Conservation (phyloP, 2,329 filamentous ascomycete genomes). For the Colletotrichum tropicicola region DNA sequence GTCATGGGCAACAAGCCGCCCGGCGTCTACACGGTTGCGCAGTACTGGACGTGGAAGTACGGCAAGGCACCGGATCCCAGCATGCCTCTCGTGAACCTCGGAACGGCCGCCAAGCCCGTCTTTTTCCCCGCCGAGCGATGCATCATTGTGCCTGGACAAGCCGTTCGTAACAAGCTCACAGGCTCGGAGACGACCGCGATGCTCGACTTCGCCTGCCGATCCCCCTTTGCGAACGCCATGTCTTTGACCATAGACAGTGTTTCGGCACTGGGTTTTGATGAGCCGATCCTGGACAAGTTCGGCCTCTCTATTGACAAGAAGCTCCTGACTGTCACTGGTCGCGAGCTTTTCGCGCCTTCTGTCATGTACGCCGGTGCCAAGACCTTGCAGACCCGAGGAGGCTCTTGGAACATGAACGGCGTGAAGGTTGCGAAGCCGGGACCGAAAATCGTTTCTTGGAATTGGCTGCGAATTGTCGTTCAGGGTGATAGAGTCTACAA, state of each 20-base stretch:
- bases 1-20: constrained; percentile 23
- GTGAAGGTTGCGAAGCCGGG: constrained; percentile 65
- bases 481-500: background rate
- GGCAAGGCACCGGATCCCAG: constrained; percentile 32
- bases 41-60: constrained; percentile 52
- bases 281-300: constrained; percentile 55
- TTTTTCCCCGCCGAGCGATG: constrained; percentile 76
- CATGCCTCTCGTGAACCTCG: constrained; percentile 73
- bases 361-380: constrained; percentile 62
- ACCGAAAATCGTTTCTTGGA: constrained; percentile 56
- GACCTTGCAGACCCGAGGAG: constrained; percentile 50
- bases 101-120: constrained; percentile 61
- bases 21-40: constrained; percentile 46
- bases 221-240: constrained; percentile 71
- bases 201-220: constrained; percentile 77
- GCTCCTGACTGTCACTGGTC: constrained; percentile 77
- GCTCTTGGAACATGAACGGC: constrained; percentile 75
- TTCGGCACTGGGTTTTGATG: constrained; percentile 64
- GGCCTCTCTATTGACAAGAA: constrained; percentile 68
- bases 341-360: constrained; percentile 69
- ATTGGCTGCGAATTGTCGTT: constrained; percentile 53
- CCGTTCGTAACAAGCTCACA: constrained; percentile 66
- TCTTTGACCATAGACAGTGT: constrained; percentile 70
- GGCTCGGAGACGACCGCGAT: constrained; percentile 71
- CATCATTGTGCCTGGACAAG: constrained; percentile 70